phyloP scores from a whole-genome alignment of 176 grass and related monocot species.

The Elymus sibiricus region DNA sequence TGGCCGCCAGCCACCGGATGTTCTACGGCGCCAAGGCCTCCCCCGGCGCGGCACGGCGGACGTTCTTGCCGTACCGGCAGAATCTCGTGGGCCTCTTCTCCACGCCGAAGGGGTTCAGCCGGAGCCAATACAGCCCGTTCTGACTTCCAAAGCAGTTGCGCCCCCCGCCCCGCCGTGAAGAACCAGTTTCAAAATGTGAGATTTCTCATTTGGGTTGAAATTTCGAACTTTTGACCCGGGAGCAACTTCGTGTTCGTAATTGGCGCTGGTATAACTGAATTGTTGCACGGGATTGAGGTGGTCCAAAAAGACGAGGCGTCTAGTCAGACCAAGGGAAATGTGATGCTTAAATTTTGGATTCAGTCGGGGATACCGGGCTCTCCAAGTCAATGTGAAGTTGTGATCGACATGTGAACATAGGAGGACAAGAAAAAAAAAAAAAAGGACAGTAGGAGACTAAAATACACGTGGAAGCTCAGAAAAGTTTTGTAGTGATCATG shows the following conservation, averaged over 20 bases:
- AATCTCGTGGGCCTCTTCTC: constrained; percentile 54
- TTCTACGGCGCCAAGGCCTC: constrained; percentile 44
- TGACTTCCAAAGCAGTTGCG: neutral
- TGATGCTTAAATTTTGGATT: neutral
- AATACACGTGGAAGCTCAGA: constrained; percentile 23
- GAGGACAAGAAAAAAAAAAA: neutral
- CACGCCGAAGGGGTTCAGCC: constrained; percentile 33
- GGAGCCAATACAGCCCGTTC: constrained; percentile 17
- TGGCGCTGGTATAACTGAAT: neutral
- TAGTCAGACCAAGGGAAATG: constrained; percentile 26
- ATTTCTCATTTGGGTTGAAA: neutral
- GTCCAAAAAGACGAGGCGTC: neutral
- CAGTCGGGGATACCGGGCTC: neutral
- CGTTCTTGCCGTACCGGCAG: constrained; percentile 73
- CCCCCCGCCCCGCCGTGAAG: neutral
- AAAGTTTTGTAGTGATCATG: constrained; percentile 31
- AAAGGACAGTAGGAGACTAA: neutral
- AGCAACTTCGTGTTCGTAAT: neutral
- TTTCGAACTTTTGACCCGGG: constrained; percentile 16
- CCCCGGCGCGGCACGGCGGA: constrained; percentile 31
- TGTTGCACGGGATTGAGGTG: neutral
- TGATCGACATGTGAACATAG: neutral
- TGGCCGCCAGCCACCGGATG: constrained; percentile 36
- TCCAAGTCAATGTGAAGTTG: neutral
- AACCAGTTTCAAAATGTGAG: neutral